Evolutionary conservation across 805 yeast genomes (phyloP), one percentile per base, ranked within the genome.

Genomic region (Candida arabinofermentans): DNA sequence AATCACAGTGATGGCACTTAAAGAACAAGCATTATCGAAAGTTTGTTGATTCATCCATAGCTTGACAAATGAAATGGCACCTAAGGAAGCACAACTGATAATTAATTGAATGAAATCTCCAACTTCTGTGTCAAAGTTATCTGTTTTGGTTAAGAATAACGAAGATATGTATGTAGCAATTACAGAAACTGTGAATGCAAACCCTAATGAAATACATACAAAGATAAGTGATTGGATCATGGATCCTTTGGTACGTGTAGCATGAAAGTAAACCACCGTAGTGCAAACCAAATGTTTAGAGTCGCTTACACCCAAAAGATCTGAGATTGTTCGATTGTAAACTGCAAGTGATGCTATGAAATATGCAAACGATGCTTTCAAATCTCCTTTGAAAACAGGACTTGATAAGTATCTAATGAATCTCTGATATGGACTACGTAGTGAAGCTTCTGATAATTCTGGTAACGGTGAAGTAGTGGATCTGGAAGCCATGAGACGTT

Each of bases 261-360:
- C 88, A 55, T 86, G 93, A 67, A 87, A 86, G 60, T 87, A 87
- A 2, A 86, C 93, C 1, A 86, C 83, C 8, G 83, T 83, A 0
- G 95, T 87, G 29, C 95, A 88, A 3, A 83, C 80, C 48, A 85
- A 74, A 65, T 86, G 96, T 58, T 86, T 86, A 9, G 84, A 78
- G 61, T 84, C 90, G 21, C 85, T 71, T 27, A 64, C 58, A 0
- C 95, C 95, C 33, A 85, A 57, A 2, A 78, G 45, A 14, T 60
- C 51, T 9, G 80, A 70, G 35, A 81, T 64, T 1, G 74, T 64
- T 1, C 70, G 54, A 50, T 71, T 71, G 58, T 82, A 85, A 14
- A 86, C 93, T 1, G 81, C 86, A 42, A 84, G 54, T 0, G 95
- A 82, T 1, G 89, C 91, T 1, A 86, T 44, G 8, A 82, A 64